These are phyloP conservation scores for Clonostachys rhizophaga DNA, from an alignment of 2,329 filamentous ascomycete genomes.

Conservation along the genomic window DNA sequence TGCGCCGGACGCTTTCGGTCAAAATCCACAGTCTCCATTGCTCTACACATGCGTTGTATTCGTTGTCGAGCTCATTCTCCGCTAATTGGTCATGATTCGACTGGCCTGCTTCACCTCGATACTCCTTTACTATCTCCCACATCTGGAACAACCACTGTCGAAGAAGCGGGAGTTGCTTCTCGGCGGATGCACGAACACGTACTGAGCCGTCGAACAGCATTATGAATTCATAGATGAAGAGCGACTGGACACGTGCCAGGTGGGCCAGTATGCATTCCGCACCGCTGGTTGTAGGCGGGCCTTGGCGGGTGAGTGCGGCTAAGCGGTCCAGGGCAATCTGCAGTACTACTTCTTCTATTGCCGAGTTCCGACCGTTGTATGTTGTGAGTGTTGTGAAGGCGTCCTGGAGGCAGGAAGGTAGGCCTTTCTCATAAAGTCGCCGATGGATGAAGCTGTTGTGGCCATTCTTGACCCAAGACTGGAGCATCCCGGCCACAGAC, in stretches of 20 bases:
- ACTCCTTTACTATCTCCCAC: not conserved
- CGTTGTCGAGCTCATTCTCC: too few species aligned
- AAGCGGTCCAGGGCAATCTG: not conserved
- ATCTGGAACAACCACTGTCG: not conserved
- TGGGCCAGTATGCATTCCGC: too few species aligned
- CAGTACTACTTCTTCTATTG: not conserved
- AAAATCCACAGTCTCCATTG: slow-evolving; percentile 19
- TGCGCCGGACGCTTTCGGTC: slow-evolving; percentile 21
- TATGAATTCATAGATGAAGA: not conserved
- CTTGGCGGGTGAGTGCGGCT: not conserved
- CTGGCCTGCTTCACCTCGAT: not conserved
- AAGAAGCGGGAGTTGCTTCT: not conserved
- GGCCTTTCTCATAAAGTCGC: not conserved
- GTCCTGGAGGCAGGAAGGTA: not conserved
- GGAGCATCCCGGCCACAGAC: not conserved
- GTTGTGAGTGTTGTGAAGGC: not conserved
- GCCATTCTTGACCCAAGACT: not conserved
- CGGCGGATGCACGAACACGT: not conserved
- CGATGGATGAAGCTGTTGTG: not conserved
- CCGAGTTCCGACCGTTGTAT: not conserved
- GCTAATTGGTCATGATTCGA: not conserved
- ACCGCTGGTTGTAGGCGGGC: not conserved
- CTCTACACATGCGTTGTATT: not conserved
- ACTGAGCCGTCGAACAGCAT: not conserved
- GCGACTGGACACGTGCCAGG: not conserved